Percentiles rank a stretch among this genome's conserved stretches.
Conservation (phyloP, 202 grass and related monocot species). For the Schoenoplectus tabernaemontani region DNA sequence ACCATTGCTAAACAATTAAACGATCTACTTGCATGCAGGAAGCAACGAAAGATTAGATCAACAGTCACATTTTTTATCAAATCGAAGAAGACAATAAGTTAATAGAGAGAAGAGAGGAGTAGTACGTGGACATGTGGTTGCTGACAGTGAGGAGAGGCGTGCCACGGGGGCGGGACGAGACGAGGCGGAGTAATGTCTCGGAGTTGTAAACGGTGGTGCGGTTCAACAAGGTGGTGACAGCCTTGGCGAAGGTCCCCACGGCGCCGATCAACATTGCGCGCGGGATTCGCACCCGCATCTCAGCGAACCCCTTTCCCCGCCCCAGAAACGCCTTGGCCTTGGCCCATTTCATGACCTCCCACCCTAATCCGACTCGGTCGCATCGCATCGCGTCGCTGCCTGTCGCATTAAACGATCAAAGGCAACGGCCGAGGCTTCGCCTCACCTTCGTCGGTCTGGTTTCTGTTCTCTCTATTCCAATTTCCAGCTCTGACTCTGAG, state of each 20-base stretch:
- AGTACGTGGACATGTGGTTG: slow-evolving; percentile 89
- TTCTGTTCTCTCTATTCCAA: neutral
- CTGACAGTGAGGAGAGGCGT: slow-evolving; percentile 80
- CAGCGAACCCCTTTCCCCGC: slow-evolving; percentile 24
- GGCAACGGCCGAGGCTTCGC: no score
- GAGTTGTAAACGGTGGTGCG: slow-evolving; percentile 78
- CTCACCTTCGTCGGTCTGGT: neutral
- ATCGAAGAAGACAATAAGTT: neutral
- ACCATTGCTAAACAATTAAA: neutral
- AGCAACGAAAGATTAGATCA: neutral
- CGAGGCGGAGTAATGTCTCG: slow-evolving; percentile 56
- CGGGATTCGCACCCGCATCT: slow-evolving; percentile 15
- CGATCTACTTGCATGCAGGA: neutral
- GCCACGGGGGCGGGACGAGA: slow-evolving; percentile 37
- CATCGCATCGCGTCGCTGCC: slow-evolving; percentile 1
- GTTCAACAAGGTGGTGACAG: slow-evolving; percentile 52
- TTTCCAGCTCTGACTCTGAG: neutral
- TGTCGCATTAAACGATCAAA: neutral
- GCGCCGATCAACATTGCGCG: slow-evolving; percentile 46
- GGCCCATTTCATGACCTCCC: slow-evolving; percentile 54
- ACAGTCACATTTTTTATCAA: neutral
- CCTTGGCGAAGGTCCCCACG: slow-evolving; percentile 60
- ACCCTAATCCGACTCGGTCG: slow-evolving; percentile 20
- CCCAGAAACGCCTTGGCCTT: slow-evolving; percentile 33
- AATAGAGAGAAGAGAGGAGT: neutral